phyloP scores from a whole-genome alignment of 306 rosid genomes.

The Acacia crassicarpa region DNA sequence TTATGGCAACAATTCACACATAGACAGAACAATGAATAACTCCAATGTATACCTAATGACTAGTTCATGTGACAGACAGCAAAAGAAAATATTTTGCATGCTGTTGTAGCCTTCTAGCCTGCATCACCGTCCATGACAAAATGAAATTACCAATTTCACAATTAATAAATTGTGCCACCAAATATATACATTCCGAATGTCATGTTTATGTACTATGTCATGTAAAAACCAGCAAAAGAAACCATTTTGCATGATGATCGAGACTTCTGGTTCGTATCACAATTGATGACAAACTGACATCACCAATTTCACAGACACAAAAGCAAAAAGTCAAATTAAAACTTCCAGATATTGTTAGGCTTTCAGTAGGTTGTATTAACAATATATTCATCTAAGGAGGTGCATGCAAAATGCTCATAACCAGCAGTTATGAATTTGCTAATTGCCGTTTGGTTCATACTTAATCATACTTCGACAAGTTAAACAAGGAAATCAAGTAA shows the following conservation, averaged over 20 bases:
- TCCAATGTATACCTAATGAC: background rate
- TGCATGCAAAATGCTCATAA: slow-evolving; percentile 3
- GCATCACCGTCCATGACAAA: background rate
- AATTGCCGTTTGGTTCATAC: slow-evolving; percentile 7
- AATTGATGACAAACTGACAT: background rate
- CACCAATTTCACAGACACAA: background rate
- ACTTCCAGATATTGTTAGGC: background rate
- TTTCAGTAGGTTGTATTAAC: background rate
- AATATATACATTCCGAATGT: background rate
- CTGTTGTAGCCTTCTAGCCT: background rate
- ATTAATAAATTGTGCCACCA: background rate
- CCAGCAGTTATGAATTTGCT: background rate
- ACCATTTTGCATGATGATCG: background rate
- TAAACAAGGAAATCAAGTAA: slow-evolving; percentile 1
- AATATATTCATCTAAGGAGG: background rate
- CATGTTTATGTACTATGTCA: background rate
- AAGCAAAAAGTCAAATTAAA: background rate
- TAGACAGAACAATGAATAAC: background rate
- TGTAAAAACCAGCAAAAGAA: background rate
- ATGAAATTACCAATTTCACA: background rate
- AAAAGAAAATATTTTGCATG: background rate
- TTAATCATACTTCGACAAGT: slow-evolving; percentile 13
- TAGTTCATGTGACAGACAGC: background rate
- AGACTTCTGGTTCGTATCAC: background rate
- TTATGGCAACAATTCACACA: background rate